Evolutionary conservation across 2,329 filamentous ascomycete genomes (phyloP), one percentile per base, ranked within the genome.

Genomic region (Graphiopsis chlorocephala): DNA sequence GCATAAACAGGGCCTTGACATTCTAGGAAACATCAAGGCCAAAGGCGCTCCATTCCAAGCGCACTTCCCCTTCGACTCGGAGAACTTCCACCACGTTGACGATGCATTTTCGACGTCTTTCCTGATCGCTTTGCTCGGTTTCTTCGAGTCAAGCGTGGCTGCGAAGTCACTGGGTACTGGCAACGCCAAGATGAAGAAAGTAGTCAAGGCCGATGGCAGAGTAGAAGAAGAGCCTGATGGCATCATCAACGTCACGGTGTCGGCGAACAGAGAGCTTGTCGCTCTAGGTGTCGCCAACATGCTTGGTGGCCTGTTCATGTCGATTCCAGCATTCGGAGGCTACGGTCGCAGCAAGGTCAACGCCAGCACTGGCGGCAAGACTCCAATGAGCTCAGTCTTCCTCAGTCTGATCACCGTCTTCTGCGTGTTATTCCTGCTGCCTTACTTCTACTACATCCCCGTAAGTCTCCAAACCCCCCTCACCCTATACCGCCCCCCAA

Each of bases 261-360:
- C 93, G 74, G 87, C 95, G 1, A 99, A 99, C 75, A 85, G 95
- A 56, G 95, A 99, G 76, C 87, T 99, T 69, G 91, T 98, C 59
- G 94, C 95, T 0, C 83, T 99, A 0, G 95, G 95, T 0, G 85
- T 92, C 7, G 93, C 94, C 14, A 99, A 99, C 77, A 81, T 98
- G n/a, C 80, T 96, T 3, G 93, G 93, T 10, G 91, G 92, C 1
- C 90, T 93, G 73, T 98, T 98, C 79, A 93, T 94, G 88, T 89
- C 92, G 23, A 83, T 99, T 25, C 95, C 95, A 7, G 91, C 92
- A 0, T 99, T 99, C 82, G 95, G 95, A 20, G 95, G 95, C 10
- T 99, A 99, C 74, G 95, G 93, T 11, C 85, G 95, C 75, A 97
- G 93, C 78, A 98, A 98, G 77, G 90, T 99, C 70, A 98, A 97